phyloP scores from a whole-genome alignment of 495 filamentous ascomycete species.

The Terfezia boudieri region DNA sequence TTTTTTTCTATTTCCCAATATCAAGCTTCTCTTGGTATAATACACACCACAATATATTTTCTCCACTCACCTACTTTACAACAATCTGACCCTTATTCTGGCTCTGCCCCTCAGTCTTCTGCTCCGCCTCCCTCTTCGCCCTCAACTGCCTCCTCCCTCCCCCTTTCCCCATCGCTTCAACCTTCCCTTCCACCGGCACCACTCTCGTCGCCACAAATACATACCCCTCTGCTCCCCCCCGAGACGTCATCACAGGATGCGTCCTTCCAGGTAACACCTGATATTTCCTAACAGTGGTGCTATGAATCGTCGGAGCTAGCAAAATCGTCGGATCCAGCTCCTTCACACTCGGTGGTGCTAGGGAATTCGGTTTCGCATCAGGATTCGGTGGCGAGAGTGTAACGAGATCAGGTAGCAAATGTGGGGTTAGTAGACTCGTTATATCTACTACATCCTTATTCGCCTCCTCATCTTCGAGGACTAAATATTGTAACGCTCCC shows the following conservation, averaged over 20 bases:
- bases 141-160: constrained; percentile 33
- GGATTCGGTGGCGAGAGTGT: constrained; percentile 14
- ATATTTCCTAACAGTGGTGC: constrained; percentile 48
- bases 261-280: constrained; percentile 84
- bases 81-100: neutral
- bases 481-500: neutral
- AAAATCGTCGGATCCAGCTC: constrained; percentile 65
- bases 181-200: constrained; percentile 48
- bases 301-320: constrained; percentile 59
- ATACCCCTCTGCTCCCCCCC: constrained; percentile 76
- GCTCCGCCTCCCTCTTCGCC: constrained; percentile 21
- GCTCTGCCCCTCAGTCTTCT: neutral
- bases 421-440: constrained; percentile 1
- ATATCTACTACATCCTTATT: constrained; percentile 22
- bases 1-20: too few relatives aligned
- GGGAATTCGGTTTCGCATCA: constrained; percentile 20
- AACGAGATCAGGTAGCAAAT: neutral
- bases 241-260: constrained; percentile 76
- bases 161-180: constrained; percentile 53
- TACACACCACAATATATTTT: too few relatives aligned
- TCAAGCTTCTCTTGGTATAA: too few relatives aligned
- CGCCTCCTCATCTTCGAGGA: neutral
- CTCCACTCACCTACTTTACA: too few relatives aligned
- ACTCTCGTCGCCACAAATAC: constrained; percentile 68
- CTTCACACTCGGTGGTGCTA: constrained; percentile 11